Evolutionary conservation across 108 stramenopile genomes (phyloP).

Genomic region (Skeletonema menzelii): DNA sequence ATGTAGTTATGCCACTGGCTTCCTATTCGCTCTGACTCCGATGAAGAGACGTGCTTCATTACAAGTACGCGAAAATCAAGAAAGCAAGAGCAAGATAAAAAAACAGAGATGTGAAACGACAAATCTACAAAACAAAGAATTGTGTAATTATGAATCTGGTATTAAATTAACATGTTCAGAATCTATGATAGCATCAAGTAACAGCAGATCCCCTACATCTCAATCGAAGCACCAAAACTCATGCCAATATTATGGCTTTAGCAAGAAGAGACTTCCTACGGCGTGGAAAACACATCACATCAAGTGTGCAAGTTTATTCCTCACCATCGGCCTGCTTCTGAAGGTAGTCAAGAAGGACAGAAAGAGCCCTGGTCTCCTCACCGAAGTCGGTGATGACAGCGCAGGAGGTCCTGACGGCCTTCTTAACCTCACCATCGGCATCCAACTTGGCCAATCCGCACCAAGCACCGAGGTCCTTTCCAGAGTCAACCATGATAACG

Average conservation of each 20-base stretch:
- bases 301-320: background rate
- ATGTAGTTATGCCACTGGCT: no score
- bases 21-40: no score
- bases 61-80: no score
- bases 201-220: background rate
- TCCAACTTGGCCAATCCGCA: constrained; percentile 98
- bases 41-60: no score
- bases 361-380: constrained; percentile 95
- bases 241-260: constrained; percentile 4
- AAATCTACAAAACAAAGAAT: background rate
- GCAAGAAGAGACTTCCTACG: constrained; percentile 4
- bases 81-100: no score
- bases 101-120: no score
- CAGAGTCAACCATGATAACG: constrained; percentile 96
- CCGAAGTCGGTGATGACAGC: constrained; percentile 99
- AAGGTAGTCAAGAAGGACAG: constrained; percentile 95
- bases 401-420: constrained; percentile 96
- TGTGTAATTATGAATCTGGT: background rate
- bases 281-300: background rate
- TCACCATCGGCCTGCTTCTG: constrained; percentile 89
- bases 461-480: constrained; percentile 97
- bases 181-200: background rate
- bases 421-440: constrained; percentile 94
- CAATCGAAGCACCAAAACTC: background rate
- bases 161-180: background rate